Evolutionary conservation across 192 early-diverging fungal genomes (phyloP), one percentile per base, ranked within the genome.

Genomic region (Linnemannia zychae): DNA sequence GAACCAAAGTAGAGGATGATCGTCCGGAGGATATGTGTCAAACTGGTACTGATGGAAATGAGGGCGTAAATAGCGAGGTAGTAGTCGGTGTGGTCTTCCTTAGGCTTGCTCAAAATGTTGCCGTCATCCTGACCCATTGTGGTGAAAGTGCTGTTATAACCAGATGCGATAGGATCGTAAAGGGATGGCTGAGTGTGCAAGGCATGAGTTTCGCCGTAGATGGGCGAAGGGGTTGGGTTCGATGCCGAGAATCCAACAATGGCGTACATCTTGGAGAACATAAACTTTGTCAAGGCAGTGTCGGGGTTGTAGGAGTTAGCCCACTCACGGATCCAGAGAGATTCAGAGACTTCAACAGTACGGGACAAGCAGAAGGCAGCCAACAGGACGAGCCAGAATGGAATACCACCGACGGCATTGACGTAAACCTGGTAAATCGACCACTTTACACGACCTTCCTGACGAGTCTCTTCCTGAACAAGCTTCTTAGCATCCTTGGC

Each of bases 381-480:
- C 48, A 89, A 76, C 15, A 92, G 34, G 4, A 90, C 38, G 70
- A 89, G 36, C 94, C 95, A 95, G 80, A 90, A 94, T 65, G 80
- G 33, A 60, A 86, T 84, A 1, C 90, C 80, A 18, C 95, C 95
- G 67, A 90, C 91, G 49, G 91, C 91, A 18, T 78, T 78, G 44
- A 91, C 84, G 86, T 98, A 99, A 31, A 91, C 88, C 16, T 90
- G 67, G 91, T 96, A 98, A 28, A 98, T 92, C 22, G 84, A 68
- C 6, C 83, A 88, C 70, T 92, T 92, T 67, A 98, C 97, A 78
- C 91, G 91, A 3, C 98, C 98, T 11, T 91, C 88, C 46, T 92
- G 94, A 68, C 93, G 90, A 77, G 96, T 94, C 84, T 99, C 98
- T 18, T 94, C 93, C 72, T 91, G 89, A 44, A 98, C 94, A 49